These are phyloP conservation scores for Lipomyces kockii DNA, from an alignment of 805 yeast species.

Conservation along the genomic window DNA sequence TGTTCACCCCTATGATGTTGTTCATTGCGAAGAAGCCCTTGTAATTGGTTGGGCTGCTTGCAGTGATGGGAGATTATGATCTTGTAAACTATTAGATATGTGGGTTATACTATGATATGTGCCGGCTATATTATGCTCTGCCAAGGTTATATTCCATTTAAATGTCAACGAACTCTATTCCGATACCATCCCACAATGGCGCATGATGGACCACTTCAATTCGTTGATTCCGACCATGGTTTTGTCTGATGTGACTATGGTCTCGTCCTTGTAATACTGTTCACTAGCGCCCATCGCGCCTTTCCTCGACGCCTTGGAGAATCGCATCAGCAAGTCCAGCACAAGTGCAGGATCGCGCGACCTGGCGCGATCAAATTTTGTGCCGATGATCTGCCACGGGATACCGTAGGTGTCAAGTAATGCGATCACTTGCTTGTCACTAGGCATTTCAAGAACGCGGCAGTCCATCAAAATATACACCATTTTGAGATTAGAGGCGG, in stretches of 20 bases:
- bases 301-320: slow-evolving; percentile 3
- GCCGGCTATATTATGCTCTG: background rate
- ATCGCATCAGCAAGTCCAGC: background rate
- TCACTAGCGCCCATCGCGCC: slow-evolving; percentile 6
- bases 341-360: background rate
- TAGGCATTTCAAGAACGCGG: slow-evolving; percentile 3
- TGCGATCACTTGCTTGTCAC: slow-evolving; percentile 13
- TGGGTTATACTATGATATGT: background rate
- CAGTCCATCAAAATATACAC: slow-evolving; percentile 23
- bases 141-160: background rate
- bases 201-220: slow-evolving; percentile 15
- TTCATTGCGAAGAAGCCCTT: slow-evolving; percentile 83
- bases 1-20: slow-evolving; percentile 98
- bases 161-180: background rate
- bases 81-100: background rate
- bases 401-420: slow-evolving; percentile 12
- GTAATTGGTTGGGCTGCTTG: slow-evolving; percentile 7
- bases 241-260: slow-evolving; percentile 16
- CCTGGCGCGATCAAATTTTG: slow-evolving; percentile 21
- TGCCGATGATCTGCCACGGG: slow-evolving; percentile 25
- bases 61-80: background rate
- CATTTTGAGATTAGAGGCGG: slow-evolving; percentile 48
- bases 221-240: slow-evolving; percentile 11
- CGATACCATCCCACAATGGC: slow-evolving; percentile 1
- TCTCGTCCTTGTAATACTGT: background rate